Evolutionary conservation across 352 stramenopile species (phyloP).

Genomic region (Globisporangium megalacanthum): DNA sequence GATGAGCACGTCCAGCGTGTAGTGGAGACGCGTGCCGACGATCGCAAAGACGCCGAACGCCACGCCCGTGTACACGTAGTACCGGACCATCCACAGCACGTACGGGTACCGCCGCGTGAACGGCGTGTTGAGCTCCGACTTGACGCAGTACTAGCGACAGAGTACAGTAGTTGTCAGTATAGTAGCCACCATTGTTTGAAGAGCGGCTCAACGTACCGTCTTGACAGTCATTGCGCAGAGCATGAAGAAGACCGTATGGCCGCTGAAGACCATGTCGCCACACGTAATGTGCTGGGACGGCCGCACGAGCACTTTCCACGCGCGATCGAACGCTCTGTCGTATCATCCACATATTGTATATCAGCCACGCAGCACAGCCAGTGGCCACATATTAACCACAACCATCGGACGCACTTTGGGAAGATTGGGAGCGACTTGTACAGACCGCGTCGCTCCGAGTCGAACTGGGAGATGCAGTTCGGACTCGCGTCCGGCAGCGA

Average conservation of each 20-base stretch:
- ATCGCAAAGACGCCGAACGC: conserved; percentile 79
- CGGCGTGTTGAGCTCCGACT: conserved; percentile 77
- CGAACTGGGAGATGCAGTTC: conserved; percentile 84
- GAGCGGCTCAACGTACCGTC: conserved; percentile 29
- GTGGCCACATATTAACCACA: not conserved
- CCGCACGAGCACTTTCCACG: conserved; percentile 76
- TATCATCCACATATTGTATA: not conserved
- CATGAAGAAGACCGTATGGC: conserved; percentile 82
- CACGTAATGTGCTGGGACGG: conserved; percentile 86
- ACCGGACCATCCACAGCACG: conserved; percentile 77
- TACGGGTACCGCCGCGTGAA: conserved; percentile 74
- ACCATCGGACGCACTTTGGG: conserved; percentile 47
- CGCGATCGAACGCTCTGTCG: conserved; percentile 65
- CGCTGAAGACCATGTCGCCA: conserved; percentile 88
- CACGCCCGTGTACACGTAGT: conserved; percentile 64
- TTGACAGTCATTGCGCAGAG: conserved; percentile 77
- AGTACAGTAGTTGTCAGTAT: not conserved
- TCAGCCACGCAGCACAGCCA: not conserved
- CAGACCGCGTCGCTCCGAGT: conserved; percentile 16
- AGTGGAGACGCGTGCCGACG: conserved; percentile 80
- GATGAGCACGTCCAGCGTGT: conserved; percentile 85
- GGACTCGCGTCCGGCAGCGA: conserved; percentile 80
- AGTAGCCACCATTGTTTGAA: not conserved
- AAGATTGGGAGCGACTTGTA: conserved; percentile 87
- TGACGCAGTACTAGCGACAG: conserved; percentile 32